Percentiles rank a stretch among this genome's conserved stretches.
Conservation (phyloP, 768 basidiomycete species). For the Lactarius sp. region DNA sequence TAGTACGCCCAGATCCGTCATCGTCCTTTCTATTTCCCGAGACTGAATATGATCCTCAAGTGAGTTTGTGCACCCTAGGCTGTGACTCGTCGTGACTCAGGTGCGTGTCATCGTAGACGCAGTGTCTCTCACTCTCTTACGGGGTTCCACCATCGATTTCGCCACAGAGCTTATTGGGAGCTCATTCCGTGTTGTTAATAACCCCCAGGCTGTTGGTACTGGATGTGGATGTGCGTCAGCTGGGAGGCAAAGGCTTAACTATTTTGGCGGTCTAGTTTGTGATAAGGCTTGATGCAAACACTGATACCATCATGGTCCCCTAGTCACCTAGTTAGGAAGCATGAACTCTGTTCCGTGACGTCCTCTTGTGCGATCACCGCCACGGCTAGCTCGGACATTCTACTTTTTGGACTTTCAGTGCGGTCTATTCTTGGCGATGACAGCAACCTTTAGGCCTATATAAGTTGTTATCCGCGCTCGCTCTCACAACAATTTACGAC, state of each 20-base stretch:
- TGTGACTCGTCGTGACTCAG: conserved; percentile 57
- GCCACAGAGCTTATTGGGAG: conserved; percentile 94
- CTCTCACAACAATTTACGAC: background rate
- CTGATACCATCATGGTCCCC: too few relatives aligned
- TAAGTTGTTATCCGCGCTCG: background rate
- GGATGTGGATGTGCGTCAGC: conserved; percentile 93
- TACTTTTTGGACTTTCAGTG: background rate
- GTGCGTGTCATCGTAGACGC: conserved; percentile 82
- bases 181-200: conserved; percentile 75
- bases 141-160: conserved; percentile 86
- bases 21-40: background rate
- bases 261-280: background rate
- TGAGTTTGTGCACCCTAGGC: conserved; percentile 69
- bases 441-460: background rate
- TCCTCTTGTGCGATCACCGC: background rate
- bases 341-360: too few relatives aligned
- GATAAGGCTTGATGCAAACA: too few relatives aligned
- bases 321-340: too few relatives aligned
- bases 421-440: background rate
- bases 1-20: conserved; percentile 54
- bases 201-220: conserved; percentile 85
- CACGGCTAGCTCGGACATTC: background rate
- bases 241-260: conserved; percentile 71
- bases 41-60: conserved; percentile 36
- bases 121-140: conserved; percentile 76